Evolutionary conservation across 176 grass and related monocot genomes (phyloP).

Genomic region (Oryza rufipogon): DNA sequence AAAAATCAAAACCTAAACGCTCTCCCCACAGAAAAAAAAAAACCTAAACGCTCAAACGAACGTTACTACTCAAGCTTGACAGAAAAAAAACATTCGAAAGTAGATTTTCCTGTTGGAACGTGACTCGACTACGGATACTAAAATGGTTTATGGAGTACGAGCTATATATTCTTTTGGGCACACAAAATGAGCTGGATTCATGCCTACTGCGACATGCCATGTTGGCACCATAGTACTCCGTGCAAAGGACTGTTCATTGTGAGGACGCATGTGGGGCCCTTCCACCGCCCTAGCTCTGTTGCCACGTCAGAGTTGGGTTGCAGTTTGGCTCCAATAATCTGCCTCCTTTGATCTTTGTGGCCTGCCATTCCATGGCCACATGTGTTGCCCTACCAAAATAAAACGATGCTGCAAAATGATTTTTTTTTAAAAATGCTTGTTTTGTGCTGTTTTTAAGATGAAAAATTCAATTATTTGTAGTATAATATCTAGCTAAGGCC

Average conservation of each 20-base stretch:
- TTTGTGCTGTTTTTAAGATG: background rate
- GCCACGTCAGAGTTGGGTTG: constrained; percentile 30
- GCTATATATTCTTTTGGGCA: too few relatives aligned
- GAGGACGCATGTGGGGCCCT: constrained; percentile 9
- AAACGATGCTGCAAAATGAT: background rate
- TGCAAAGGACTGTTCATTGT: background rate
- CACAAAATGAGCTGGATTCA: background rate
- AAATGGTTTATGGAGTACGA: background rate
- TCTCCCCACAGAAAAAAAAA: too few relatives aligned
- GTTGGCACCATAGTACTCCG: background rate
- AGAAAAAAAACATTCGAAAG: background rate
- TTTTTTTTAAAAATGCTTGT: background rate
- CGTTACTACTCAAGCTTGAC: background rate
- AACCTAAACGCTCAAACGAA: too few relatives aligned
- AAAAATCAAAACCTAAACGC: too few relatives aligned
- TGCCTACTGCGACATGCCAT: background rate
- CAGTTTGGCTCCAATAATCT: background rate
- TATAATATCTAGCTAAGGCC: too few relatives aligned
- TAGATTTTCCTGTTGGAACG: background rate
- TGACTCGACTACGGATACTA: too few relatives aligned
- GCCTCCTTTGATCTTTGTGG: background rate
- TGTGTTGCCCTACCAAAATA: background rate
- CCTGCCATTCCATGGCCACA: background rate
- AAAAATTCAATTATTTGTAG: too few relatives aligned
- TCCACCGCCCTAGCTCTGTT: constrained; percentile 24